phyloP scores from a whole-genome alignment of 1,284 basidiomycete species.

The Tetrapyrgos nigripes region DNA sequence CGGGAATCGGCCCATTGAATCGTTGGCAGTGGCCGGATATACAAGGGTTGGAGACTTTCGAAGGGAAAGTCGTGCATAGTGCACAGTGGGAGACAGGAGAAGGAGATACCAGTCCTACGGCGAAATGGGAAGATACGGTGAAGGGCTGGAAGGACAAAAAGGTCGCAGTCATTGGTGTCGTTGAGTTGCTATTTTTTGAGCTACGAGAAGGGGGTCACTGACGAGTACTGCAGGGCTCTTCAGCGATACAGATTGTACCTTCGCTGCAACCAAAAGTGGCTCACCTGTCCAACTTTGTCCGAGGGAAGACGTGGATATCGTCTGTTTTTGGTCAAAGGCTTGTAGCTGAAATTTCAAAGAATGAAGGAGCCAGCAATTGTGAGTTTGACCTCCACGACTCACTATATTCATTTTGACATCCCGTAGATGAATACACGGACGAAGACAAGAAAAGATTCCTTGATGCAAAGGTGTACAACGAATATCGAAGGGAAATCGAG shows the following conservation, averaged over 20 bases:
- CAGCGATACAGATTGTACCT: slow-evolving; percentile 69
- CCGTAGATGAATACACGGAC: slow-evolving; percentile 55
- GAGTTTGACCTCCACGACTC: slow-evolving; percentile 20
- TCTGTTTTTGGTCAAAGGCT: slow-evolving; percentile 51
- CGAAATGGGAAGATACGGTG: slow-evolving; percentile 51
- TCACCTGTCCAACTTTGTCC: slow-evolving; percentile 61
- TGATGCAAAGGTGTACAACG: slow-evolving; percentile 54
- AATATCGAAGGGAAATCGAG: slow-evolving; percentile 59
- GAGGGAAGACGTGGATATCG: slow-evolving; percentile 68
- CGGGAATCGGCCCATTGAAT: slow-evolving; percentile 54
- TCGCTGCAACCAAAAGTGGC: slow-evolving; percentile 60
- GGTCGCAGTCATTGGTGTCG: slow-evolving; percentile 69
- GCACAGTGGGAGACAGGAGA: slow-evolving; percentile 60
- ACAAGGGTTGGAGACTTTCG: slow-evolving; percentile 51
- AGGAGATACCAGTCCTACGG: slow-evolving; percentile 31
- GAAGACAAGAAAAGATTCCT: slow-evolving; percentile 57
- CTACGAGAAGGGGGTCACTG: neutral
- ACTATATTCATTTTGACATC: neutral
- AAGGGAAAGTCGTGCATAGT: slow-evolving; percentile 59
- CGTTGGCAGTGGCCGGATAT: slow-evolving; percentile 69
- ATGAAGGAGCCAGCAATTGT: slow-evolving; percentile 51
- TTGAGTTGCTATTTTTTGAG: slow-evolving; percentile 22
- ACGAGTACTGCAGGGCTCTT: slow-evolving; percentile 53
- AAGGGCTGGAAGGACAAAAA: slow-evolving; percentile 58
- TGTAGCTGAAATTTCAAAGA: slow-evolving; percentile 43